Base-by-base conservation (phyloP, 805 yeast genomes). In the Brettanomyces anomalus region DNA sequence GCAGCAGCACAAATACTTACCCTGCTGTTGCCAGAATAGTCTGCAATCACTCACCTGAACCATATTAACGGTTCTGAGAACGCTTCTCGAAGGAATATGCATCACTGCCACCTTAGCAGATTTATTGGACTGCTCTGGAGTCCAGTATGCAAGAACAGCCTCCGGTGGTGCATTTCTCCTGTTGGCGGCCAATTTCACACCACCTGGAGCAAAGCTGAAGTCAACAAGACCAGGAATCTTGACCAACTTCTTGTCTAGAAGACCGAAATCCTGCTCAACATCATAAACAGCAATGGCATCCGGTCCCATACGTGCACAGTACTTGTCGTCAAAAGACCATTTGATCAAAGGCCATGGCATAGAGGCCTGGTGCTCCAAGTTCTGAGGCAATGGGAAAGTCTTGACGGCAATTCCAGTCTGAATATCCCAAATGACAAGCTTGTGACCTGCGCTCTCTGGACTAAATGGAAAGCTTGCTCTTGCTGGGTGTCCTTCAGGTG, bases 331-430 rank as follows among this genome's bases (percentile, higher is more conserved):
- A 56, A 68, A 72, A 37, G 97, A 86, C 97, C 97, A 93, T 68
- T 88, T 88, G 62, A 93, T 81, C 56, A 90, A 77, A 39, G 98
- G 98, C 98, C 98, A 93, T 48, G 83, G 79, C 79, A 80, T 76
- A 46, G 73, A 77, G 66, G 74, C 77, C 65, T 74, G 73, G 33
- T 72, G 67, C 57, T 79, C 81, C 58, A 81, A 68, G 57, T 77
- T 72, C 48, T 86, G 85, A 46, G 90, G 85, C 56, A 90, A 71
- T 26, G 96, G 94, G 75, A 93, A 90, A 14, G 97, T 85, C 62
- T 95, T 79, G 48, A 80, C 78, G 39, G 90, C 85, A 49, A 84
- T 72, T 49, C 93, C 90, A 24, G 95, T 79, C 46, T 74, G 68
- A 54, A 89, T 70, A 56, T 89, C 90, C 98, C 98, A 93, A 47